Base-by-base conservation (phyloP, 2,329 filamentous ascomycete species). In the Aspergillus sp. region DNA sequence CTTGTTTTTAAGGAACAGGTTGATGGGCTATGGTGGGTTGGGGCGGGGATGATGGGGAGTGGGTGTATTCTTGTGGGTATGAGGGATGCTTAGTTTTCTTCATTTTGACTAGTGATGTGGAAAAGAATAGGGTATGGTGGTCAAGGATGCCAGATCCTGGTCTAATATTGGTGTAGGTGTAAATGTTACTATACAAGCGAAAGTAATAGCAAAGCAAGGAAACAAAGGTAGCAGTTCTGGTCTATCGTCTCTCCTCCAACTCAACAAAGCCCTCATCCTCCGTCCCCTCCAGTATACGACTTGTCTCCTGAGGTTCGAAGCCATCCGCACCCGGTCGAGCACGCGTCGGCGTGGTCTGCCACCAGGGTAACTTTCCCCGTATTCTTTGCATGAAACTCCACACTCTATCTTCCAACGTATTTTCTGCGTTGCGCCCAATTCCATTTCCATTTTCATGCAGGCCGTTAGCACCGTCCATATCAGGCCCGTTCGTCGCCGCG, bases 31-130 rank as follows among this genome's bases (percentile, higher is more conserved):
- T 84, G 81, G 81, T 83, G 79, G 78, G 55, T 83, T 7, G 81
- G 81, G 2, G 81, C 81, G 1, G 71, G 66, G 32, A 69, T 82
- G 67, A 70, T 84, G 60, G 79, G 81, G 1, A 78, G 71, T 1
- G 81, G 81, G 3, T 82, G 80, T 61, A 79, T 84, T 43, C 73
- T 84, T 48, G 83, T 84, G 54, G 81, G 81, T 4, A 71, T 76
- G 64, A 71, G 81, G 51, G 80, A 82, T 50, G 38, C 41, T 37
- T 44, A 12, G 32, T 41, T 23, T 43, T 25, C 33, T 23, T 45
- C 10, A 7, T 27, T 15, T 23, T 27, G 20, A 9, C 25, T 22
- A 2, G 19, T 38, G 12, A n/a, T 41, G 35, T 13, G 20, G 20
- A 22, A 20, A 22, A 22, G 20, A 22, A 22, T 22, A 41, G 43